Percentiles rank a stretch among this genome's conserved stretches.
phyloP scores from a whole-genome alignment of 2,329 filamentous ascomycete species.

The Fusarium kyushuense region DNA sequence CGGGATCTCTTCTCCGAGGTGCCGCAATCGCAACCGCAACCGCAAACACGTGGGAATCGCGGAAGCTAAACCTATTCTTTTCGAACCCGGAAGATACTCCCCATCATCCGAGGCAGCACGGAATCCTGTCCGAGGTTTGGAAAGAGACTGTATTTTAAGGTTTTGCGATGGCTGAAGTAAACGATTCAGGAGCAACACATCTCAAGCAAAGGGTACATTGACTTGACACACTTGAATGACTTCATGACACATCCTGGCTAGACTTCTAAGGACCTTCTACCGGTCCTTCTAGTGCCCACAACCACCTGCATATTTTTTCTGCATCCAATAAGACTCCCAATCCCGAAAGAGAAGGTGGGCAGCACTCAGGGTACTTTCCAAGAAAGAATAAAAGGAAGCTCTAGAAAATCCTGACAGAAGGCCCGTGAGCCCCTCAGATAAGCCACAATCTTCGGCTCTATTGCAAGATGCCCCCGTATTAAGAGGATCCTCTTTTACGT shows the following conservation, averaged over 20 bases:
- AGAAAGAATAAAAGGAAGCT: slow-evolving; percentile 36
- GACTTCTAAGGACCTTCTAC: slow-evolving; percentile 33
- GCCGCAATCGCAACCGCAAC: slow-evolving; percentile 29
- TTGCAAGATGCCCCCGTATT: slow-evolving; percentile 21
- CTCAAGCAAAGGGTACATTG: slow-evolving; percentile 1
- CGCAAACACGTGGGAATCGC: slow-evolving; percentile 37
- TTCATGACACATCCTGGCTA: slow-evolving; percentile 29
- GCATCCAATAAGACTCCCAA: slow-evolving; percentile 4
- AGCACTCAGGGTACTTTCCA: slow-evolving; percentile 23
- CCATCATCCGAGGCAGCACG: slow-evolving; percentile 22
- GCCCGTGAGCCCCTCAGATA: slow-evolving; percentile 12
- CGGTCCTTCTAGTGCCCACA: slow-evolving; percentile 32
- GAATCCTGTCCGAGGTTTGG: slow-evolving; percentile 14
- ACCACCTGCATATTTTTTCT: slow-evolving; percentile 1
- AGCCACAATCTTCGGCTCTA: slow-evolving; percentile 27
- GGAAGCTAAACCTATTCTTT: slow-evolving; percentile 25
- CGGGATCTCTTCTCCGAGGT: slow-evolving; percentile 8
- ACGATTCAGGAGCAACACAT: slow-evolving; percentile 18
- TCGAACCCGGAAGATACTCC: slow-evolving; percentile 5
- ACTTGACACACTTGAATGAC: slow-evolving; percentile 15
- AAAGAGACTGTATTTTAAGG: slow-evolving; percentile 3
- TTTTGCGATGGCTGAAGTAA: neutral
- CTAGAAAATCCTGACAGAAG: slow-evolving; percentile 32
- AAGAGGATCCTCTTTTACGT: slow-evolving; percentile 29
- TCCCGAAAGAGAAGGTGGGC: slow-evolving; percentile 37